Percentiles rank a stretch among this genome's conserved stretches.
Conservation (phyloP, 2,329 filamentous ascomycete species). For the Xylariaceae sp. region DNA sequence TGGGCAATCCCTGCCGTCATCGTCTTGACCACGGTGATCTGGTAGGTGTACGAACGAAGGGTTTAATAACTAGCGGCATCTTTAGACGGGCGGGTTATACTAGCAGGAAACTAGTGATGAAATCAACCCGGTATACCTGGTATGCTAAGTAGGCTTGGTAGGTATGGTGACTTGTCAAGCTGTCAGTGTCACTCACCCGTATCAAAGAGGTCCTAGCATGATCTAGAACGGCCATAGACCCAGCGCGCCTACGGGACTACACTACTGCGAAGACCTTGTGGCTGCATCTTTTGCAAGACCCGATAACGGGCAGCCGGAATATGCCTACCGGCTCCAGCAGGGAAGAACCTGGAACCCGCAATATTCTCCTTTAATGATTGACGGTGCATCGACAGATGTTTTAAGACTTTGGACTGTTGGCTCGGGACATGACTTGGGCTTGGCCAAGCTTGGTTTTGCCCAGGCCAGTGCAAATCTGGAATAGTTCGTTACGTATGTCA, state of each 20-base stretch:
- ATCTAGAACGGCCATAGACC: constrained; percentile 23
- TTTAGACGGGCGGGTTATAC: constrained; percentile 1
- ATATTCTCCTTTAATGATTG: constrained; percentile 12
- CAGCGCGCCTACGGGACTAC: constrained; percentile 13
- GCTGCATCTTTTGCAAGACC: neutral
- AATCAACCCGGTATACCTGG: too few species aligned
- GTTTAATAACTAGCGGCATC: constrained; percentile 18
- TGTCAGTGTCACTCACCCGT: constrained; percentile 15
- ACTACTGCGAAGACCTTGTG: constrained; percentile 8
- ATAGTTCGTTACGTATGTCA: too few species aligned
- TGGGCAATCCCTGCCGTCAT: neutral
- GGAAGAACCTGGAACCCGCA: constrained; percentile 13
- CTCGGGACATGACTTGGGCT: too few species aligned
- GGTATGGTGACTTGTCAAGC: constrained; percentile 21
- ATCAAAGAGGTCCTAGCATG: constrained; percentile 10
- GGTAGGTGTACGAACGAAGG: too few species aligned
- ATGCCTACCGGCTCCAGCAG: constrained; percentile 11
- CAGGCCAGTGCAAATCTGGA: too few species aligned
- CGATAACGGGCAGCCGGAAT: neutral
- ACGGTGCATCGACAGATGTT: constrained; percentile 9
- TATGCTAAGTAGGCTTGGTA: too few species aligned
- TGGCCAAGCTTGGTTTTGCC: too few species aligned
- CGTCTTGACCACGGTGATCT: too few species aligned
- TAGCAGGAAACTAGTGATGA: too few species aligned
- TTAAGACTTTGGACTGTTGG: neutral